Evolutionary conservation across 305 asterid species (phyloP), one percentile per base, ranked within the genome.

Genomic region (Fraxinus ornus): DNA sequence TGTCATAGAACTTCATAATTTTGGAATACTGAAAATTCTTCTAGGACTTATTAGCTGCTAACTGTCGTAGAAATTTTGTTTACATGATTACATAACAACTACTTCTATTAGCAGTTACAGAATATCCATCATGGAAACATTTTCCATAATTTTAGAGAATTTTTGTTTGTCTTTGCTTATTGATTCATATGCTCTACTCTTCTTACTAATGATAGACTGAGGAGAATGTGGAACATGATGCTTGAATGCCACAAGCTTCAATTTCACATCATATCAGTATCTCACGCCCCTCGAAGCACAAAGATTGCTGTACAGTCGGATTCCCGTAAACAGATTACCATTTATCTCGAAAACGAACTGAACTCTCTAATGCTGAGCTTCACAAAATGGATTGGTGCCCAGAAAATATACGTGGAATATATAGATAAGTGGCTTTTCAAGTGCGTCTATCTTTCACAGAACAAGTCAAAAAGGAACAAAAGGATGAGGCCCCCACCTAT

Each of bases 171-270:
- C 75, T 68, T 30, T 9, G 76, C 44, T 71, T 30, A 32, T 71
- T 71, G 24, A 17, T 83, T 64, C 47, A 33, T 19, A 41, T 78
- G 47, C 68, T 83, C 62, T 81, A 28, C 44, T 83, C 33, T 68
- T 78, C 68, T 82, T 26, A 19, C 52, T 75, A 39, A 77, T 83
- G 52, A 70, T 92, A 96, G 99, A 76, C 88, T 96, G 82, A 89
- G 94, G 89, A 93, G 84, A 87, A 96, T 96, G 99, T 96, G 99
- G 99, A 94, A 88, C 82, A 87, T 64, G 88, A 96, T 96, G 98
- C 73, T 88, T 60, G 93, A 94, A 32, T 90, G 91, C 88, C 99
- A 96, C 91, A 90, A 86, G 89, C 97, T 89, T 83, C 99, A 96
- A 82, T 86, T 93, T 36, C 98, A 93, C 82, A 81, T 92, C 78